phyloP scores from a whole-genome alignment of 768 basidiomycete species.

The Thelephora aurantiotincta region DNA sequence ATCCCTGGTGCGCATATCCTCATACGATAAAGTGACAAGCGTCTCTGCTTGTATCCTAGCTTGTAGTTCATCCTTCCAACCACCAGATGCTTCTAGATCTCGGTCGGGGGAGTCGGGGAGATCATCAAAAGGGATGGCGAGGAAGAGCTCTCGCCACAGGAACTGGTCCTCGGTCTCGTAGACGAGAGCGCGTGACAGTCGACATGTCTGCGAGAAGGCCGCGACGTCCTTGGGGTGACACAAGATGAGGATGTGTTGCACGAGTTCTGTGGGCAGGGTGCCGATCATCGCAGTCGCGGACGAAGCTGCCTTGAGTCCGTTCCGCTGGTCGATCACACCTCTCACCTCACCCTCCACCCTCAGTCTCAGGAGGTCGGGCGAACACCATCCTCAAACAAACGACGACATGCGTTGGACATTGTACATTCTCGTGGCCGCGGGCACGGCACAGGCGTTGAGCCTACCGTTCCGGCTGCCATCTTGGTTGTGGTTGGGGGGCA shows the following conservation, averaged over 20 bases:
- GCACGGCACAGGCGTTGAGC: not conserved
- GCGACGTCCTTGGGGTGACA: slow-evolving; percentile 43
- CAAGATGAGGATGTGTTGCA: slow-evolving; percentile 40
- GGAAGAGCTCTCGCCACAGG: slow-evolving; percentile 59
- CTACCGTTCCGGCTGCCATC: not conserved
- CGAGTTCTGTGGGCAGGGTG: slow-evolving; percentile 39
- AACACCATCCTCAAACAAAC: too few species aligned
- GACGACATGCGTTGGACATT: not conserved
- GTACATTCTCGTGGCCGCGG: not conserved
- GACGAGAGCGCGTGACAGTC: slow-evolving; percentile 31
- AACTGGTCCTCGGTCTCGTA: slow-evolving; percentile 37
- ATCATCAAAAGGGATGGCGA: slow-evolving; percentile 46
- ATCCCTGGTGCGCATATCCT: too few species aligned
- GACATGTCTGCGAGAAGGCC: slow-evolving; percentile 43
- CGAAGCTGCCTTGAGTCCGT: slow-evolving; percentile 4
- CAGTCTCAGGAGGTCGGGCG: too few species aligned
- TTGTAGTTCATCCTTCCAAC: slow-evolving; percentile 26
- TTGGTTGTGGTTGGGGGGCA: too few species aligned
- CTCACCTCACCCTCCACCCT: too few species aligned
- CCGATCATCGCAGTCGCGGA: slow-evolving; percentile 4
- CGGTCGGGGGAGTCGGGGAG: slow-evolving; percentile 25
- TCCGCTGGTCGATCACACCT: too few species aligned
- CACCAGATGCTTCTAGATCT: slow-evolving; percentile 3
- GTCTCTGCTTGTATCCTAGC: slow-evolving; percentile 28
- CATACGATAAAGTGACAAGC: slow-evolving; percentile 11